Evolutionary conservation across 1,284 basidiomycete genomes (phyloP).

Genomic region (Pseudozyma pruni): DNA sequence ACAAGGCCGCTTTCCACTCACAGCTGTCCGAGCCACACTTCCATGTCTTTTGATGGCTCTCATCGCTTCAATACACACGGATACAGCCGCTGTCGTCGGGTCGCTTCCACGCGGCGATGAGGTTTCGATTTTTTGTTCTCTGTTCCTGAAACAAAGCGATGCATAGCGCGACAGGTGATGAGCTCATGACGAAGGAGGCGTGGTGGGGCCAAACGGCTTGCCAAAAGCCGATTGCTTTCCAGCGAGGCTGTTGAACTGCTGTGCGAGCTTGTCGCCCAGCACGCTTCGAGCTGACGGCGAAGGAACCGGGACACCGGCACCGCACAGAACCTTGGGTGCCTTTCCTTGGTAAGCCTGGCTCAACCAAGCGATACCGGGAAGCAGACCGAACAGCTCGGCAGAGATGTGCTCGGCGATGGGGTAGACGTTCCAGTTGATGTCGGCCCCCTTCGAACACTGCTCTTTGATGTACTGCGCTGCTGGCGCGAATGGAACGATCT

Average conservation of each 20-base stretch:
- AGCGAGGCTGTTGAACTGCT: conserved; percentile 15
- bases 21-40: too few relatives aligned
- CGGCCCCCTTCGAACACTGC: conserved; percentile 60
- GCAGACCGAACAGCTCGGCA: conserved; percentile 36
- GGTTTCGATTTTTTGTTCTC: too few relatives aligned
- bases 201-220: conserved; percentile 11
- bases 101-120: too few relatives aligned
- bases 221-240: conserved; percentile 20
- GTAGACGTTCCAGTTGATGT: conserved; percentile 49
- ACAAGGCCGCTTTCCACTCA: too few relatives aligned
- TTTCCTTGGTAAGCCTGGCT: conserved; percentile 38
- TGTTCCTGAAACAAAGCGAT: too few relatives aligned
- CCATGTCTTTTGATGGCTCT: too few relatives aligned
- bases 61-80: too few relatives aligned
- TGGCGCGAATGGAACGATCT: conserved; percentile 56
- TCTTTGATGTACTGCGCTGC: conserved; percentile 48
- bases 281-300: conserved; percentile 18
- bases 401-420: conserved; percentile 47
- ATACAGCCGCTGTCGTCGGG: too few relatives aligned
- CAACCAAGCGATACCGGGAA: conserved; percentile 39
- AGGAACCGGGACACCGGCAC: conserved; percentile 10
- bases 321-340: conserved; percentile 35
- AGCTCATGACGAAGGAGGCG: too few relatives aligned
- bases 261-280: conserved; percentile 26
- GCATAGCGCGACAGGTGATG: too few relatives aligned